These are phyloP conservation scores for Inosperma sp. DNA, from an alignment of 768 basidiomycete species.

Conservation along the genomic window DNA sequence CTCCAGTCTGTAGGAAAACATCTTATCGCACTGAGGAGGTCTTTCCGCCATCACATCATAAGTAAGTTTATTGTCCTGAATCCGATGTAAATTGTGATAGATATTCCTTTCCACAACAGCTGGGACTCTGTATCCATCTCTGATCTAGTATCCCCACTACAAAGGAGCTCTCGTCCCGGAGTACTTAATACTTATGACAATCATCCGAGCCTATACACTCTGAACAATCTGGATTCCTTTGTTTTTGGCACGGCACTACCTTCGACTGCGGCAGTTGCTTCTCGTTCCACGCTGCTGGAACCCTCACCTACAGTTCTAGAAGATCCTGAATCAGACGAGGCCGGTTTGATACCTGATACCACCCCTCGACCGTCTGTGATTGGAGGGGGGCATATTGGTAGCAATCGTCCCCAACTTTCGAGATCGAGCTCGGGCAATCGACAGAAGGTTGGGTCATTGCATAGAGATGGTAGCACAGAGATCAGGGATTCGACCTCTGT, in stretches of 20 bases:
- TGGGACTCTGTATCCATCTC: not conserved
- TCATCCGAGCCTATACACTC: conserved; percentile 36
- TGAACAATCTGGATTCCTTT: conserved; percentile 43
- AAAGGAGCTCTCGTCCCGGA: conserved; percentile 13
- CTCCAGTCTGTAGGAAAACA: conserved; percentile 15
- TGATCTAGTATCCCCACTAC: conserved; percentile 11
- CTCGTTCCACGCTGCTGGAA: conserved; percentile 32
- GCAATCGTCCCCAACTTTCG: conserved; percentile 8
- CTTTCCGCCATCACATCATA: conserved; percentile 10
- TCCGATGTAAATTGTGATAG: not conserved
- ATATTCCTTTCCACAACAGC: conserved; percentile 7
- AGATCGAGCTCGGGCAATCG: conserved; percentile 13
- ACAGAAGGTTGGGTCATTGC: too few relatives aligned
- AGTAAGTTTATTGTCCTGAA: conserved; percentile 2
- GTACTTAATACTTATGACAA: conserved; percentile 14
- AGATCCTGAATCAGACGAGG: conserved; percentile 38
- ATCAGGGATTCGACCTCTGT: too few relatives aligned
- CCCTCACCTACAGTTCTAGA: conserved; percentile 32
- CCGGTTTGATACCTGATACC: conserved; percentile 34
- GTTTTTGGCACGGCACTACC: conserved; percentile 42
- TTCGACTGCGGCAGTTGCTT: too few relatives aligned
- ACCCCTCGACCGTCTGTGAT: conserved; percentile 51
- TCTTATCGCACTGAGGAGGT: conserved; percentile 19
- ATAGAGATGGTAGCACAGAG: too few relatives aligned
- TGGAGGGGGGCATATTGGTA: conserved; percentile 9